phyloP scores from a whole-genome alignment of 345 rosid genomes.

The Trapa incisa region DNA sequence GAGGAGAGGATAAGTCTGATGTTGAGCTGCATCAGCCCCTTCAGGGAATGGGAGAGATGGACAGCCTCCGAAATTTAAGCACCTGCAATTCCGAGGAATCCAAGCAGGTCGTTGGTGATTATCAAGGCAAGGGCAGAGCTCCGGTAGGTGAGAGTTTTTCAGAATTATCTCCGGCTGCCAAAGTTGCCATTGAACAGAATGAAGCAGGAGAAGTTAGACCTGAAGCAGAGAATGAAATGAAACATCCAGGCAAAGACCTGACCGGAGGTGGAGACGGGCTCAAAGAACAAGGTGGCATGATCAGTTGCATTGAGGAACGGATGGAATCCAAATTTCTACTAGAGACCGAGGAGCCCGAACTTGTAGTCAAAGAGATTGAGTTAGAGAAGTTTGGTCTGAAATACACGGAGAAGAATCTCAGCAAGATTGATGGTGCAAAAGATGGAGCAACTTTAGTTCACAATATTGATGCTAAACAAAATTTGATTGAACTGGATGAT shows the following conservation, averaged over 20 bases:
- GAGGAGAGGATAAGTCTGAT: slow-evolving; percentile 10
- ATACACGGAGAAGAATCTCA: neutral
- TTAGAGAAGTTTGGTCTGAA: neutral
- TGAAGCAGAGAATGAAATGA: slow-evolving; percentile 14
- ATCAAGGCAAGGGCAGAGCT: slow-evolving; percentile 16
- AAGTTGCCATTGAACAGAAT: slow-evolving; percentile 20
- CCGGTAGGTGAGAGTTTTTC: slow-evolving; percentile 22
- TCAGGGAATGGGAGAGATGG: slow-evolving; percentile 19
- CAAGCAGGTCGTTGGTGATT: neutral
- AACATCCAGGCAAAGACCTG: slow-evolving; percentile 5
- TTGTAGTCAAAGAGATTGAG: neutral
- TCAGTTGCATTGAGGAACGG: too few species aligned
- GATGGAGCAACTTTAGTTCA: too few species aligned
- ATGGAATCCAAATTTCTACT: too few species aligned
- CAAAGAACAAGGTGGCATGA: neutral
- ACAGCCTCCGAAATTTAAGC: slow-evolving; percentile 16
- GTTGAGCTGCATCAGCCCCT: slow-evolving; percentile 18
- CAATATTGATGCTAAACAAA: too few species aligned
- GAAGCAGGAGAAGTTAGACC: slow-evolving; percentile 7
- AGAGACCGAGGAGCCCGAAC: neutral
- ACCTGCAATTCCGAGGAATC: slow-evolving; percentile 13
- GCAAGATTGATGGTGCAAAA: neutral
- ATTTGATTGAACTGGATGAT: too few species aligned
- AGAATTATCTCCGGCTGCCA: slow-evolving; percentile 26
- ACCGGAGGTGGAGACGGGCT: neutral